Conservation (phyloP, 345 rosid genomes). For the Salix viminalis region DNA sequence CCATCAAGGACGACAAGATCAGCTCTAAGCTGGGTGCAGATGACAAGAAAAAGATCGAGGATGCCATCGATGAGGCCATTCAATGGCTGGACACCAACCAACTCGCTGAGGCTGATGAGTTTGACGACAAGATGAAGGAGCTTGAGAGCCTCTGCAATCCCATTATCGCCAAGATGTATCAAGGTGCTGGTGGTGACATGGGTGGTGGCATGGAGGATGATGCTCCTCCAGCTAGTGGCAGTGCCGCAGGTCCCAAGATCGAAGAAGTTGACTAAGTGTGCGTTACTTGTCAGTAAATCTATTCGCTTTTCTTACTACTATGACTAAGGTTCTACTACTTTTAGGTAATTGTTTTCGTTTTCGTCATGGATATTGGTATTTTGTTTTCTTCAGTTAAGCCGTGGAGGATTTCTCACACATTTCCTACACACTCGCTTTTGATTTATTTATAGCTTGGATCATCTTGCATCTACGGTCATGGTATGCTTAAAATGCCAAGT, state of each 20-base stretch:
- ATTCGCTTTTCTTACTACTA: not conserved
- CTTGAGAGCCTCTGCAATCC: constrained; percentile 28
- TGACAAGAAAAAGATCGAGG: constrained; percentile 31
- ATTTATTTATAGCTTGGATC: too few species aligned
- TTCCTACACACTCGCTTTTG: too few species aligned
- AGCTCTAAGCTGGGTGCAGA: constrained; percentile 15
- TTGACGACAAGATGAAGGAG: constrained; percentile 29
- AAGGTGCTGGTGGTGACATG: constrained; percentile 19
- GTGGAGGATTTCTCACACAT: not conserved
- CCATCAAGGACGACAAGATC: constrained; percentile 24
- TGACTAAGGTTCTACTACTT: not conserved
- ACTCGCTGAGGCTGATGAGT: constrained; percentile 23
- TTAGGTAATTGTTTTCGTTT: not conserved
- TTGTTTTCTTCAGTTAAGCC: not conserved
- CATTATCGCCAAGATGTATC: constrained; percentile 28
- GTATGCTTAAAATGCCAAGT: too few species aligned
- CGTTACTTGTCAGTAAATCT: not conserved
- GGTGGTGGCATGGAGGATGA: constrained; percentile 25
- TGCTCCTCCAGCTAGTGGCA: constrained; percentile 23
- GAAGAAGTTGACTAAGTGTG: constrained; percentile 25
- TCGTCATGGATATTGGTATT: not conserved
- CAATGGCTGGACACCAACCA: constrained; percentile 27
- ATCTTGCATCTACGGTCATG: too few species aligned
- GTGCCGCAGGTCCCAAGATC: constrained; percentile 31
- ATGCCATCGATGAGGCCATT: constrained; percentile 25